Evolutionary conservation across 2,329 filamentous ascomycete genomes (phyloP), one percentile per base, ranked within the genome.

Genomic region (Neocatenulostroma microsporum): DNA sequence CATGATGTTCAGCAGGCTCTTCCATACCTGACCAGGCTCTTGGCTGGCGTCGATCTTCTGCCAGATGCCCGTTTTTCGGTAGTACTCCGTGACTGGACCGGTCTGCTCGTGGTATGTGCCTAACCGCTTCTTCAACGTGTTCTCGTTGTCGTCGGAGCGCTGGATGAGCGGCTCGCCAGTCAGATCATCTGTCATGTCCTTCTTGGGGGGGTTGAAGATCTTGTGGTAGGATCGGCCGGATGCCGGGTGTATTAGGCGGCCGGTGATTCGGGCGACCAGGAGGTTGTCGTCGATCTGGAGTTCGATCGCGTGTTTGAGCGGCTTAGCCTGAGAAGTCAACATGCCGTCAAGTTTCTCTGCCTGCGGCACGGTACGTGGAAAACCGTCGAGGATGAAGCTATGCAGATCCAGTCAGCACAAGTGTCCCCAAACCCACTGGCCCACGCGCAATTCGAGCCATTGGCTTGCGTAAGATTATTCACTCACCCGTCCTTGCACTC

Each of bases 311-410:
- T 96, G 88, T 68, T 94, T 85, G 50, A 98, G 81, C 55, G 80
- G 83, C 69, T 93, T 83, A 53, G 81, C 72, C 63, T 84, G 81
- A 47, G 72, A 73, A 35, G 67, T 58, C 48, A 98, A 82, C 91
- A 98, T 98, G 53, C 76, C 73, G 66, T 98, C 91, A 58, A 98
- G 82, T 58, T 88, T 81, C 72, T 95, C 81, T 44, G 91, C 91
- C 68, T 98, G 91, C 41, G 85, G 79, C 35, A 98, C 89, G 40
- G 91, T 98, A 58, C 91, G 85, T 40, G 91, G 91, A 76, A 98
- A 98, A 50, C 91, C 91, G 63, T 98, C 91, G 55, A 98, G 84
- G 60, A 98, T 98, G 74, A 98, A 98, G 54, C 89, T 94, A n/a
- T n/a, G n/a, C n/a, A n/a, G n/a, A n/a, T n/a, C n/a, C n/a, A n/a